Evolutionary conservation across 2,329 filamentous ascomycete genomes (phyloP).

Genomic region (Samsoniella hepiali): DNA sequence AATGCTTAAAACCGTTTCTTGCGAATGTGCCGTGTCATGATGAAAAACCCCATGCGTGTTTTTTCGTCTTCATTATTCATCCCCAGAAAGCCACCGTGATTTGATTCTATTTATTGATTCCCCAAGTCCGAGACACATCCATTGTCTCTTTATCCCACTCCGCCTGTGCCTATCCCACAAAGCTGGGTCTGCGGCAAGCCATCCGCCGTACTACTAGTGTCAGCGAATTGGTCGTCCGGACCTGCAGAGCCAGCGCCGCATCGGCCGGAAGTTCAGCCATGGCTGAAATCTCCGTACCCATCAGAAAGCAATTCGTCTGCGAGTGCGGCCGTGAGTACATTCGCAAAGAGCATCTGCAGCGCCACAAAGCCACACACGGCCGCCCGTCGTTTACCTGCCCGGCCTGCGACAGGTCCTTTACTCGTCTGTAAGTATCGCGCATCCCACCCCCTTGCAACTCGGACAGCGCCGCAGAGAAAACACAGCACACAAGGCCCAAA

Average conservation of each 20-base stretch:
- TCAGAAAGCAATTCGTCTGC: slow-evolving; percentile 24
- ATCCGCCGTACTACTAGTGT: neutral
- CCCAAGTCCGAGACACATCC: neutral
- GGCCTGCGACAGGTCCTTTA: slow-evolving; percentile 39
- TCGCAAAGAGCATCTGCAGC: slow-evolving; percentile 38
- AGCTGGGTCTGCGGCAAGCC: slow-evolving; percentile 3
- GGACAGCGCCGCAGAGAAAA: neutral
- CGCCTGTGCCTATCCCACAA: slow-evolving; percentile 1
- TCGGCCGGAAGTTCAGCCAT: neutral
- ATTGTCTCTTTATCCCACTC: neutral
- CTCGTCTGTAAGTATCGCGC: slow-evolving; percentile 34
- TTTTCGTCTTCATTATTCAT: neutral
- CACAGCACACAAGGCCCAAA: neutral
- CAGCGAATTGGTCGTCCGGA: neutral
- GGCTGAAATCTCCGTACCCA: slow-evolving; percentile 4
- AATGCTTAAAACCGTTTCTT: slow-evolving; percentile 5
- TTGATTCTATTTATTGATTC: neutral
- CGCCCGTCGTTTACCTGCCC: slow-evolving; percentile 34
- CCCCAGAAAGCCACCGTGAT: neutral
- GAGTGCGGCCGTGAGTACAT: slow-evolving; percentile 41
- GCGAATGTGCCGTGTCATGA: slow-evolving; percentile 6
- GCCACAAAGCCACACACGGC: slow-evolving; percentile 39
- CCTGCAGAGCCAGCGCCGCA: neutral
- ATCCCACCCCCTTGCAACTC: neutral
- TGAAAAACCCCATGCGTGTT: neutral